Base-by-base conservation (phyloP, 2,329 filamentous ascomycete genomes). In the Bipolaris oryzae region DNA sequence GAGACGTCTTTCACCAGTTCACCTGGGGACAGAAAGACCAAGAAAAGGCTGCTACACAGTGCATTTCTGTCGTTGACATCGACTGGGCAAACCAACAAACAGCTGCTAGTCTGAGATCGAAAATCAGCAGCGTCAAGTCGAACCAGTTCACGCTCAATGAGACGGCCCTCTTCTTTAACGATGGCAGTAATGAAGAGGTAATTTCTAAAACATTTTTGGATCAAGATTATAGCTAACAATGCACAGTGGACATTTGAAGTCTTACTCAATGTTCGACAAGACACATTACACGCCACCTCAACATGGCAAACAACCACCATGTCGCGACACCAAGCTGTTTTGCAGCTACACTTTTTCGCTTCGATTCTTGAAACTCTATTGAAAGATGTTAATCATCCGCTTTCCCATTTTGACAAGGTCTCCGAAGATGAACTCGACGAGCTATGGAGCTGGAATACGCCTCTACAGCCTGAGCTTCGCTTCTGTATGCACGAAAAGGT, bases 401-500 rank as follows among this genome's bases (percentile, higher is more conserved):
- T 71, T 15, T 53, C 63, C 2, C n/a, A 51, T 16, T 52, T 74
- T 34, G 46, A 62, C 7, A 53, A 57, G 3, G 64, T 70, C 20
- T 67, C 55, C 6, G 51, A 63, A 71, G 70, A 68, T n/a, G 81
- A 83, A 53, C 63, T 81, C 3, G 64, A 76, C 15, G 69, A 79
- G 20, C 76, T 83, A 41, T 83, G 82, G 81, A 66, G 67, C 3
- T 82, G 80, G 79, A 83, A 82, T 43, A 69, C 78, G 25, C 57
- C 72, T 2, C 58, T 83, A 2, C 80, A 80, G 18, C 77, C 78
- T 2, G 73, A 74, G 1, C 72, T 78, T 50, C 69, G 76, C 34
- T 77, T 74, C 37, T 82, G 80, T 64, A 81, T 81, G 74, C 80
- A 83, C 57, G 78, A 81, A 1, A 74, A 81, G 53, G 68, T 84